Evolutionary conservation across 2,329 filamentous ascomycete genomes (phyloP).

Genomic region (Bipolaris sorokiniana): DNA sequence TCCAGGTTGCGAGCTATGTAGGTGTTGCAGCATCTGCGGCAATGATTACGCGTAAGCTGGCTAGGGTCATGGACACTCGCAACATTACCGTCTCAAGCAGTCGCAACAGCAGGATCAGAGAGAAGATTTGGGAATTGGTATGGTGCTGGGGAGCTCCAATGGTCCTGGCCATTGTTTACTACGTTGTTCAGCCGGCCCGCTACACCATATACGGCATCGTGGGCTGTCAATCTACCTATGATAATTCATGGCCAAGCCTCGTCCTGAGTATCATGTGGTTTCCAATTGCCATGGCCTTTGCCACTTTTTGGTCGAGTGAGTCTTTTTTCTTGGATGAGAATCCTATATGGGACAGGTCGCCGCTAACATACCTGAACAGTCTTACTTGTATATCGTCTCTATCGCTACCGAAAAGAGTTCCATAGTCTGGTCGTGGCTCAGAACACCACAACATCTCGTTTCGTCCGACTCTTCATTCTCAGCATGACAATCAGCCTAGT

Average conservation of each 20-base stretch:
- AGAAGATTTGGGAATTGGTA: conserved; percentile 58
- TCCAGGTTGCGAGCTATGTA: conserved; percentile 61
- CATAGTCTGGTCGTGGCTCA: conserved; percentile 60
- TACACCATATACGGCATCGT: conserved; percentile 65
- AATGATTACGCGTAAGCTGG: conserved; percentile 67
- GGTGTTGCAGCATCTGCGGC: conserved; percentile 60
- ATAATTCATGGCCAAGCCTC: conserved; percentile 64
- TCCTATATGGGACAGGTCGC: neutral
- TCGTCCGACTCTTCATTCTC: conserved; percentile 66
- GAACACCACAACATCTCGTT: conserved; percentile 64
- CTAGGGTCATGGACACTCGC: conserved; percentile 65
- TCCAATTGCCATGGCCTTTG: conserved; percentile 60
- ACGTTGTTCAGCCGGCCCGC: conserved; percentile 64
- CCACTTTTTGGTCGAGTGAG: conserved; percentile 64
- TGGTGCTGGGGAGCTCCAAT: conserved; percentile 64
- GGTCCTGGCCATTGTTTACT: conserved; percentile 63
- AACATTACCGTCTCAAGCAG: conserved; percentile 60
- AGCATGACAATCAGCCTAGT: conserved; percentile 57
- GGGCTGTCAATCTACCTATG: conserved; percentile 63
- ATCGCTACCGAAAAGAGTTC: conserved; percentile 65
- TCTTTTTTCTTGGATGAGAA: conserved; percentile 10
- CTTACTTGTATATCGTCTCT: conserved; percentile 65
- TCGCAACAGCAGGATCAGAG: conserved; percentile 55
- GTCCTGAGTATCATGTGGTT: conserved; percentile 64
- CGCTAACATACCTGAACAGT: conserved; percentile 48